Evolutionary conservation across 768 basidiomycete species (phyloP).

Genomic region (Kwoniella botswanensis): DNA sequence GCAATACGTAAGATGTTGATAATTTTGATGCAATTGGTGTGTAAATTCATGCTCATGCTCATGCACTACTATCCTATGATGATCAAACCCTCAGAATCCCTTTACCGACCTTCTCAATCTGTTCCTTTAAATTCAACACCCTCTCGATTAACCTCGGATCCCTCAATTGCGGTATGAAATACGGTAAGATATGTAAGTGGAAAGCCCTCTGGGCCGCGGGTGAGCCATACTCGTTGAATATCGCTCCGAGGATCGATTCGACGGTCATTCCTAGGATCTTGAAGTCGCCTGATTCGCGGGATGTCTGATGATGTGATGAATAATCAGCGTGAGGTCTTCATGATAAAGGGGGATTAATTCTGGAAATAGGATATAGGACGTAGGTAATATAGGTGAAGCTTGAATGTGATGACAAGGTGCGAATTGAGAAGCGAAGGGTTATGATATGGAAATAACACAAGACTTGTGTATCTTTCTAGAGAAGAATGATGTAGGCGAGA

Average conservation of each 20-base stretch:
- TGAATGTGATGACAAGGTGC: no score
- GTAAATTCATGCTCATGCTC: neutral
- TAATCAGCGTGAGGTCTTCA: neutral
- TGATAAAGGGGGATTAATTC: neutral
- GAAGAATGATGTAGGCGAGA: no score
- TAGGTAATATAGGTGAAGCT: no score
- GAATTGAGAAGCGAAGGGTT: no score
- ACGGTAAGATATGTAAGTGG: constrained; percentile 50
- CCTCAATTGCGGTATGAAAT: constrained; percentile 42
- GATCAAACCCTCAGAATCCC: constrained; percentile 9
- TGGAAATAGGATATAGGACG: neutral
- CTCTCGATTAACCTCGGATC: constrained; percentile 43
- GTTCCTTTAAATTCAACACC: constrained; percentile 23
- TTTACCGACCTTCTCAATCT: constrained; percentile 28
- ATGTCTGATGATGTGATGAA: constrained; percentile 22
- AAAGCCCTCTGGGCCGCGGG: constrained; percentile 56
- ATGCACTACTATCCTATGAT: neutral
- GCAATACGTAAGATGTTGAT: no score
- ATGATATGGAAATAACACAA: no score
- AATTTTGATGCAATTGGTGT: neutral
- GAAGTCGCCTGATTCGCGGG: constrained; percentile 22
- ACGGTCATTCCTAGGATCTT: constrained; percentile 44
- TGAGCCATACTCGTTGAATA: constrained; percentile 46
- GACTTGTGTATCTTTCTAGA: no score
- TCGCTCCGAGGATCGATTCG: constrained; percentile 48